phyloP scores from a whole-genome alignment of 1,139 yeast species.

The Candida smagusa region DNA sequence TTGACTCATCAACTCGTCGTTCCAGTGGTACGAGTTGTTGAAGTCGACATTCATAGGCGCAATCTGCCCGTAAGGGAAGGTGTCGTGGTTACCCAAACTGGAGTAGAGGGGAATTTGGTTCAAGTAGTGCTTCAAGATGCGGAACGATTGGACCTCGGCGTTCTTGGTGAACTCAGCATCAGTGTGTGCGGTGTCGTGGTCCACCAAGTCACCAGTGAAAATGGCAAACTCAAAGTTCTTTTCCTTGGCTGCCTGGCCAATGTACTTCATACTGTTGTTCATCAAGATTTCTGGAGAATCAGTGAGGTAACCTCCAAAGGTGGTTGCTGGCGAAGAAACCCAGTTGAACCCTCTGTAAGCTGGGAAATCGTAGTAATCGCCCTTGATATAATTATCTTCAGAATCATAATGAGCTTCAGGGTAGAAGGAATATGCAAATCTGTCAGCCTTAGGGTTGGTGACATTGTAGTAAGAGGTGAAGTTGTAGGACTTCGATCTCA shows the following conservation, averaged over 20 bases:
- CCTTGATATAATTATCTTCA: constrained; percentile 34
- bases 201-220: constrained; percentile 71
- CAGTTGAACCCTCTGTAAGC: constrained; percentile 37
- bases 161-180: constrained; percentile 47
- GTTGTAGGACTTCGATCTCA: constrained; percentile 24
- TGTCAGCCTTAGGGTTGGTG: constrained; percentile 15
- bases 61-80: constrained; percentile 68
- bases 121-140: constrained; percentile 54
- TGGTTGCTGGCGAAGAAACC: constrained; percentile 50
- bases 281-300: constrained; percentile 62
- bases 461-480: constrained; percentile 26
- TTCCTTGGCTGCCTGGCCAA: constrained; percentile 26
- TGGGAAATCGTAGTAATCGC: constrained; percentile 39
- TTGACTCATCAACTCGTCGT: constrained; percentile 57
- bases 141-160: constrained; percentile 51
- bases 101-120: constrained; percentile 59
- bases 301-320: constrained; percentile 60
- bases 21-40: constrained; percentile 53
- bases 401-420: constrained; percentile 38
- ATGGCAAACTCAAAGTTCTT: constrained; percentile 53
- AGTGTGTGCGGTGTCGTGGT: constrained; percentile 50
- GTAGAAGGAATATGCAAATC: constrained; percentile 27
- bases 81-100: constrained; percentile 69
- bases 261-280: constrained; percentile 51
- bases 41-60: constrained; percentile 45